Evolutionary conservation across 306 rosid genomes (phyloP).

Genomic region (Crotalaria pallida): DNA sequence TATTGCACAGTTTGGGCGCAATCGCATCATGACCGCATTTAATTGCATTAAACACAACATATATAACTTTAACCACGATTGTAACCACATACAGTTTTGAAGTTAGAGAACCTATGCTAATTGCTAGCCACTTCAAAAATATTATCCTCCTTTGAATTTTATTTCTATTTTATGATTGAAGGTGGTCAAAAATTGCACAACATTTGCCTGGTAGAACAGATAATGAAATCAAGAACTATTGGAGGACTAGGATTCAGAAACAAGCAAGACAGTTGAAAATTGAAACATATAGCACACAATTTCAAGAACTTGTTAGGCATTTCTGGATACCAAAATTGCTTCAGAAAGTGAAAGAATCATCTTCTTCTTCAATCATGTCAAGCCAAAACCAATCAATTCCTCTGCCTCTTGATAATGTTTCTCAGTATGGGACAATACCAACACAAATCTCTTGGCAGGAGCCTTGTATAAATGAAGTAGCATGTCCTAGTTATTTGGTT

Average conservation of each 20-base stretch:
- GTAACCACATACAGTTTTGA: too few species aligned
- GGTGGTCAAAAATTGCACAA: conserved; percentile 76
- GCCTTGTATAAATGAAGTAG: conserved; percentile 17
- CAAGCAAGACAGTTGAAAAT: conserved; percentile 60
- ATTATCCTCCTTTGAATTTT: neutral
- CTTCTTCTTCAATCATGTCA: conserved; percentile 24
- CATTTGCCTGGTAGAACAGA: conserved; percentile 71
- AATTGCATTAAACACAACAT: too few species aligned
- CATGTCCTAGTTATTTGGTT: conserved; percentile 10
- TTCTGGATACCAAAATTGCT: conserved; percentile 60
- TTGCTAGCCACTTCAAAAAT: neutral
- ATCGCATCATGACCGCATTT: too few species aligned
- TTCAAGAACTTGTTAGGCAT: conserved; percentile 45
- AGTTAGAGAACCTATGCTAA: neutral
- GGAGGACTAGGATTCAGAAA: conserved; percentile 72
- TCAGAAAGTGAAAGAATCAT: conserved; percentile 45
- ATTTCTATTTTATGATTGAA: conserved; percentile 9
- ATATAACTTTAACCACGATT: too few species aligned
- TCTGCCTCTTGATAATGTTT: conserved; percentile 20
- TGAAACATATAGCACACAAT: conserved; percentile 35
- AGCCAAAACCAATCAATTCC: conserved; percentile 26
- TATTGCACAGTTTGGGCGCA: too few species aligned
- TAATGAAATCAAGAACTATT: conserved; percentile 75
- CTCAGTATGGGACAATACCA: conserved; percentile 18
- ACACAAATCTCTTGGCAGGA: conserved; percentile 24